Conservation (phyloP, 768 basidiomycete genomes). For the Boletus rubroflammeus region DNA sequence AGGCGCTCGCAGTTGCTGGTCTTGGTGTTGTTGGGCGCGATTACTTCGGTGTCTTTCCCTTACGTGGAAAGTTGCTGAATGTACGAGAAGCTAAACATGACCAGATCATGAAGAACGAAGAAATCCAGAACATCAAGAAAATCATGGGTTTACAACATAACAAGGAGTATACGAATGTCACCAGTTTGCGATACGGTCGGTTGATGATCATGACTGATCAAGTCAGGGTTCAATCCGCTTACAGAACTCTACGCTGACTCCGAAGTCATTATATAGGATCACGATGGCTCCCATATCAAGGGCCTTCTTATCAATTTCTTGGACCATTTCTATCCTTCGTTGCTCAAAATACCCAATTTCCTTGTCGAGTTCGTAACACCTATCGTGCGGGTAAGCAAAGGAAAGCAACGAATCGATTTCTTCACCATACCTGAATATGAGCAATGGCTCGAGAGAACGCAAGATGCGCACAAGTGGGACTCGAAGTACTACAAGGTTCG, state of each 20-base stretch:
- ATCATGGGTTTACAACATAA: slow-evolving; percentile 96
- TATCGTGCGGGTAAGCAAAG: slow-evolving; percentile 90
- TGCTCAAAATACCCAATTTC: slow-evolving; percentile 87
- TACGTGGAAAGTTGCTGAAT: slow-evolving; percentile 95
- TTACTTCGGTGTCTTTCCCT: slow-evolving; percentile 95
- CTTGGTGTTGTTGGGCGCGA: slow-evolving; percentile 94
- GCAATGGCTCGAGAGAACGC: slow-evolving; percentile 79
- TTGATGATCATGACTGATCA: slow-evolving; percentile 99
- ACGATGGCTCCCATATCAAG: slow-evolving; percentile 99
- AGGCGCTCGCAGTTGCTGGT: slow-evolving; percentile 92
- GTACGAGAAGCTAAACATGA: slow-evolving; percentile 96
- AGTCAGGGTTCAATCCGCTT: slow-evolving; percentile 40
- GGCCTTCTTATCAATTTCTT: slow-evolving; percentile 98
- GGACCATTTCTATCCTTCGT: slow-evolving; percentile 94
- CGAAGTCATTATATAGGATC: slow-evolving; percentile 60
- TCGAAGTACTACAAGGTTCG: slow-evolving; percentile 96
- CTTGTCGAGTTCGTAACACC: slow-evolving; percentile 98
- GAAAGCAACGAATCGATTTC: slow-evolving; percentile 76
- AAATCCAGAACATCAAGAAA: slow-evolving; percentile 96
- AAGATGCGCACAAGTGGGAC: slow-evolving; percentile 76
- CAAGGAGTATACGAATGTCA: slow-evolving; percentile 72
- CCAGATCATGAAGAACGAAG: slow-evolving; percentile 97
- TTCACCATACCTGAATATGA: slow-evolving; percentile 98
- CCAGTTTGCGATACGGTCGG: slow-evolving; percentile 82
- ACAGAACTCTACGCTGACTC: neutral